Evolutionary conservation across 1,284 basidiomycete genomes (phyloP).

Genomic region (Mrakiaceae sp.): DNA sequence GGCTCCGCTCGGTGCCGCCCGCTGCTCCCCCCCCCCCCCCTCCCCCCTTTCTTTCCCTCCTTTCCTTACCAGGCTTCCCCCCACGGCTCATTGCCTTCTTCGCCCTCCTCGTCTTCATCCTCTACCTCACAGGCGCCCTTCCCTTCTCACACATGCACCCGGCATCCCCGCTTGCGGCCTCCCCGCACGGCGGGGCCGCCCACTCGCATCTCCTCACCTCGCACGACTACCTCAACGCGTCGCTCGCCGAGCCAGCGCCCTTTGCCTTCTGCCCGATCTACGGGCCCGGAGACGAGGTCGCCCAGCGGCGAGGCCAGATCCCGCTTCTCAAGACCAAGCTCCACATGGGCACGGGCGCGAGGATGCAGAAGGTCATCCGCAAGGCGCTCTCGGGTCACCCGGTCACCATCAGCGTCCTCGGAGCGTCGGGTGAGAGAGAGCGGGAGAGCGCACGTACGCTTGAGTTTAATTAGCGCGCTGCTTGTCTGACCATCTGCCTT

Average conservation of each 20-base stretch:
- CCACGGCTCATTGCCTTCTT: conserved; percentile 16
- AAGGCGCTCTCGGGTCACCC: conserved; percentile 75
- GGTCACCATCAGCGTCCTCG: conserved; percentile 79
- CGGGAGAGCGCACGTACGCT: too few species aligned
- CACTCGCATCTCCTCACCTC: conserved; percentile 37
- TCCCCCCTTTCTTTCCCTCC: neutral
- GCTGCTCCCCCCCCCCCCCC: neutral
- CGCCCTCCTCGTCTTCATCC: conserved; percentile 15
- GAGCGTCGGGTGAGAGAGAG: conserved; percentile 60
- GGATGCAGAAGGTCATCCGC: conserved; percentile 70
- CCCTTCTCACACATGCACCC: neutral
- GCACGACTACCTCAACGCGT: conserved; percentile 38
- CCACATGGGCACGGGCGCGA: conserved; percentile 69
- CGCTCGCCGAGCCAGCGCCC: conserved; percentile 49
- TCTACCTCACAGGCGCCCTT: conserved; percentile 13
- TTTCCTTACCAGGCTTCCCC: conserved; percentile 7
- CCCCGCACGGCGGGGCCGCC: conserved; percentile 24
- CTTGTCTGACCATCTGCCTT: neutral
- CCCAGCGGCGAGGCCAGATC: conserved; percentile 63
- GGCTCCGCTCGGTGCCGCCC: neutral
- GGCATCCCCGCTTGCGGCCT: neutral
- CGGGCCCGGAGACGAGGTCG: conserved; percentile 67
- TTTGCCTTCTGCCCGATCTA: conserved; percentile 84
- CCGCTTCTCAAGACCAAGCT: conserved; percentile 62
- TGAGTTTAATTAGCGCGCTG: too few species aligned